Evolutionary conservation across 2,329 filamentous ascomycete species (phyloP).

Genomic region (Aspergillaceae sp.): DNA sequence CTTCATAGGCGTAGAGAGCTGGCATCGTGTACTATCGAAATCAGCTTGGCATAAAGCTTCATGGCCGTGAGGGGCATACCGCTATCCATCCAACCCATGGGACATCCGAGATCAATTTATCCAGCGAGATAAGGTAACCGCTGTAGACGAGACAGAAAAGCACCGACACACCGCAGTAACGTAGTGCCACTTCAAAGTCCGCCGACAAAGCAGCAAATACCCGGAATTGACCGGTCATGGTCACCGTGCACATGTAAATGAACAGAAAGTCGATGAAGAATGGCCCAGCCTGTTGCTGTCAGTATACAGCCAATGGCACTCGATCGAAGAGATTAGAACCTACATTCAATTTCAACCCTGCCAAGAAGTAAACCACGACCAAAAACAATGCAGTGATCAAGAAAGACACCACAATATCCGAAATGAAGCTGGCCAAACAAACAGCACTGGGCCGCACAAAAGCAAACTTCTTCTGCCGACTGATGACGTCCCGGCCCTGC

Average conservation of each 20-base stretch:
- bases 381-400: conserved; percentile 47
- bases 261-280: conserved; percentile 58
- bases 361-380: conserved; percentile 55
- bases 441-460: conserved; percentile 57
- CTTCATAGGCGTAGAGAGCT: conserved; percentile 52
- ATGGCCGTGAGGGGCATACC: conserved; percentile 9
- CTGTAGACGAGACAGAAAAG: conserved; percentile 53
- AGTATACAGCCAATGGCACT: background rate
- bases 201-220: conserved; percentile 52
- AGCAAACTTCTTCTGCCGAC: conserved; percentile 54
- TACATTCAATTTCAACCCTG: conserved; percentile 26
- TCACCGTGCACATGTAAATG: conserved; percentile 50
- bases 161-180: conserved; percentile 51
- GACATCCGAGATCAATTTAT: conserved; percentile 46
- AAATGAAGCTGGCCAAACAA: conserved; percentile 47
- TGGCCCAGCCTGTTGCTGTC: conserved; percentile 39
- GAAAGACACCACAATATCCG: conserved; percentile 48
- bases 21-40: conserved; percentile 36
- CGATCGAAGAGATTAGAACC: conserved; percentile 1
- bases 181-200: conserved; percentile 54
- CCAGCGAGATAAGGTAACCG: conserved; percentile 54
- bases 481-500: conserved; percentile 57
- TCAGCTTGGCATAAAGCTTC: background rate
- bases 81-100: conserved; percentile 55
- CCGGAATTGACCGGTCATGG: conserved; percentile 53